Evolutionary conservation across 768 basidiomycete genomes (phyloP).

Genomic region (Amanita subjunquillea): DNA sequence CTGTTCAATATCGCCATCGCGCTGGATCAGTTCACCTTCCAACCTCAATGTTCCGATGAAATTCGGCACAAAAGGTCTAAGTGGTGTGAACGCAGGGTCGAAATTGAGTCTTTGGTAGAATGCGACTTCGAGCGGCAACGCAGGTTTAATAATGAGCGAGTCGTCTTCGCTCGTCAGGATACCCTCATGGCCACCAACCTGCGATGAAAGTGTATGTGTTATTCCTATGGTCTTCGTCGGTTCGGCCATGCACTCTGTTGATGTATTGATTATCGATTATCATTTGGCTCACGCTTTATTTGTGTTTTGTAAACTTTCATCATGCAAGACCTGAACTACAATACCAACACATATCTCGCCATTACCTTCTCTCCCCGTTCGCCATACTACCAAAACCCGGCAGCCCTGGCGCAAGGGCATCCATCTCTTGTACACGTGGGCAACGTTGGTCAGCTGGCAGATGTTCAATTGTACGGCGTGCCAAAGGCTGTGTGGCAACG

Average conservation of each 20-base stretch:
- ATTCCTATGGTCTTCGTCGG: conserved; percentile 5
- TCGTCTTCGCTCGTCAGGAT: conserved; percentile 65
- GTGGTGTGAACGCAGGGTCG: conserved; percentile 26
- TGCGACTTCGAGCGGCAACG: conserved; percentile 47
- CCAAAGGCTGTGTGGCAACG: conserved; percentile 27
- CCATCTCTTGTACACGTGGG: conserved; percentile 27
- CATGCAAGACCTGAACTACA: conserved; percentile 24
- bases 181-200: conserved; percentile 78
- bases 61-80: conserved; percentile 56
- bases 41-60: conserved; percentile 76
- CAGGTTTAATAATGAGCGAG: conserved; percentile 75
- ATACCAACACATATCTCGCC: conserved; percentile 30
- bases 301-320: neutral
- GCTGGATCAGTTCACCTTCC: conserved; percentile 45
- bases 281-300: neutral
- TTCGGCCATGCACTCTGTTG: conserved; percentile 1
- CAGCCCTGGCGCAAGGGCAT: conserved; percentile 20
- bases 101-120: conserved; percentile 58
- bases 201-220: conserved; percentile 30
- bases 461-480: conserved; percentile 36
- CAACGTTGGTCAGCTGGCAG: conserved; percentile 28
- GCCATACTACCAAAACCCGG: conserved; percentile 19
- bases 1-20: conserved; percentile 12
- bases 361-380: conserved; percentile 29
- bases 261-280: neutral